Percentiles rank a stretch among this genome's conserved stretches.
Conservation (phyloP, 78 protist species). For the Dictyostelium brefeldianum region DNA sequence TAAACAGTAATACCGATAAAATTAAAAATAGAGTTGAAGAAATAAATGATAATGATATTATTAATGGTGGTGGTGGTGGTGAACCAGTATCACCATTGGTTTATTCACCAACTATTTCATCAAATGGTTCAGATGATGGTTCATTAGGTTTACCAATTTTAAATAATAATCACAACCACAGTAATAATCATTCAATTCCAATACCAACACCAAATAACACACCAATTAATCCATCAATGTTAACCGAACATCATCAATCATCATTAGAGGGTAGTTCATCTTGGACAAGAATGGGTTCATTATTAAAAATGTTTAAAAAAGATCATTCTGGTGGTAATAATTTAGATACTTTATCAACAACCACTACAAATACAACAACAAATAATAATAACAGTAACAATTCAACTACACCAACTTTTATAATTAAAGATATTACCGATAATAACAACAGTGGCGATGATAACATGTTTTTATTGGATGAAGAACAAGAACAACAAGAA, state of each 20-base stretch:
- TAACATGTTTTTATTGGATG: conserved; percentile 63
- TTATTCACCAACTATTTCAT: not conserved
- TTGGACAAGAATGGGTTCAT: conserved; percentile 57
- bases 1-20: not conserved
- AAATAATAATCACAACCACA: not conserved
- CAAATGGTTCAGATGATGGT: conserved; percentile 4
- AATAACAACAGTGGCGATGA: not conserved
- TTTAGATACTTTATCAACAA: not conserved
- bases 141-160: not conserved
- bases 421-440: not conserved
- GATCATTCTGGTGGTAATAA: conserved; percentile 9
- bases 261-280: conserved; percentile 2
- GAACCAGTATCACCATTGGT: conserved; percentile 9
- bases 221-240: not conserved
- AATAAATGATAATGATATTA: not conserved
- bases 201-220: conserved; percentile 5
- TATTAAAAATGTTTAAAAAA: conserved; percentile 55
- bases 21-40: not conserved
- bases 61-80: conserved; percentile 12
- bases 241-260: not conserved
- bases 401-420: conserved; percentile 22
- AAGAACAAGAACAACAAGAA: conserved; percentile 52
- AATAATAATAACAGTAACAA: not conserved
- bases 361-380: not conserved
- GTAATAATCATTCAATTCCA: conserved; percentile 1